Percentiles rank a stretch among this genome's conserved stretches.
Conservation (phyloP, 1,139 yeast genomes). For the Pichia sp. region DNA sequence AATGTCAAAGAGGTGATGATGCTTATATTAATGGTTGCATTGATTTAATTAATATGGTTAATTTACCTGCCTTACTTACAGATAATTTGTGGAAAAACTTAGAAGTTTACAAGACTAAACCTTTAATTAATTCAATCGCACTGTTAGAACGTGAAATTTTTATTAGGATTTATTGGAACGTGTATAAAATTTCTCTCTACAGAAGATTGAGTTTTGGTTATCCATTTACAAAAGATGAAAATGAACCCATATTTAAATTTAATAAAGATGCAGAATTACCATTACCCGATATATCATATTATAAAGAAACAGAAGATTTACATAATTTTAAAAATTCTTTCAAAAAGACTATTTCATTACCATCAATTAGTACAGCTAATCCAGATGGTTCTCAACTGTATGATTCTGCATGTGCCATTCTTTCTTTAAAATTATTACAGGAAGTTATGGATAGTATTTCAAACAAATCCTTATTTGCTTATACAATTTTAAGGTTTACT, state of each 20-base stretch:
- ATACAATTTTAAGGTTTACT: constrained; percentile 23
- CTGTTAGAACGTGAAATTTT: constrained; percentile 34
- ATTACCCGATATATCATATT: constrained; percentile 28
- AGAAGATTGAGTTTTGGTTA: constrained; percentile 36
- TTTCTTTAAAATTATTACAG: constrained; percentile 31
- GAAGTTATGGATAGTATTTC: constrained; percentile 32
- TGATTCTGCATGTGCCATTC: constrained; percentile 19
- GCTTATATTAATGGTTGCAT: constrained; percentile 28
- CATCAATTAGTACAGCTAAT: constrained; percentile 17
- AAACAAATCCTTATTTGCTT: constrained; percentile 25
- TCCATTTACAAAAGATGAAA: constrained; percentile 32
- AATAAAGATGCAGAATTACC: constrained; percentile 29
- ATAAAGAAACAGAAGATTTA: constrained; percentile 18
- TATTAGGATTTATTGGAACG: constrained; percentile 40
- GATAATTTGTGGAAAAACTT: background rate
- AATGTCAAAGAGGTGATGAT: constrained; percentile 24
- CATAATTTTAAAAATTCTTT: constrained; percentile 15
- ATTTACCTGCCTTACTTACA: constrained; percentile 16
- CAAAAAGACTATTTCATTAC: constrained; percentile 12
- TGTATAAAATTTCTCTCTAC: constrained; percentile 34
- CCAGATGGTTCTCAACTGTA: constrained; percentile 14
- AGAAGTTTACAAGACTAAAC: constrained; percentile 17
- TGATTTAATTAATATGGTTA: constrained; percentile 29
- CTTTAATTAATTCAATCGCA: constrained; percentile 29
- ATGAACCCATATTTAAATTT: constrained; percentile 13